Evolutionary conservation across 148 eudicot genomes (phyloP).

Genomic region (Pharnaceum exiguum): DNA sequence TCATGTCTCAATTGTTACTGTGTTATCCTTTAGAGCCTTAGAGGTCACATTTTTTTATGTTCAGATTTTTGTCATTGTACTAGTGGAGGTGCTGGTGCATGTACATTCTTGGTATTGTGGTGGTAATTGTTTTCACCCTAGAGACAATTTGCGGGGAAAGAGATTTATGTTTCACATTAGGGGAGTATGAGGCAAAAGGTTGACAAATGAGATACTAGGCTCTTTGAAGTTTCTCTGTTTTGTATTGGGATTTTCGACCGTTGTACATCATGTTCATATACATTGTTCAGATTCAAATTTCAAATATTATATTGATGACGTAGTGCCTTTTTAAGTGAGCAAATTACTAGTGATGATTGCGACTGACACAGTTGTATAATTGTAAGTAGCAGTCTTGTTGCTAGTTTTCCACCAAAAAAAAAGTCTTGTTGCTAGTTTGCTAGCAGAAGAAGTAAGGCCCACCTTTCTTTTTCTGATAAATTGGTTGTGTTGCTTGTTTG

Average conservation of each 20-base stretch:
- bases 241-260: not conserved
- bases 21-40: no score
- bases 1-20: no score
- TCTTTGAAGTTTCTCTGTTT: not conserved
- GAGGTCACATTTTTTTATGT: not conserved
- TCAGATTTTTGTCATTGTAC: not conserved
- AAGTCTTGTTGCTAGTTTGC: not conserved
- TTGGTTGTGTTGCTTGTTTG: not conserved
- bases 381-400: not conserved
- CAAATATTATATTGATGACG: conserved; percentile 4
- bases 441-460: not conserved
- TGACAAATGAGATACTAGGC: not conserved
- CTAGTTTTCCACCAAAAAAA: not conserved
- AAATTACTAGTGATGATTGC: not conserved
- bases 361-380: not conserved
- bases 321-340: not conserved
- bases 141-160: not conserved
- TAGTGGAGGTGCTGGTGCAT: not conserved
- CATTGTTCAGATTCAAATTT: not conserved
- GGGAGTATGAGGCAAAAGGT: not conserved
- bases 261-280: not conserved
- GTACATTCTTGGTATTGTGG: not conserved
- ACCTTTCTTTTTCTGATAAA: not conserved
- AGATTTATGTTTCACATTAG: not conserved
- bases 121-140: no score